Conservation (phyloP, 306 rosid species). For the Astragalus membranaceus region DNA sequence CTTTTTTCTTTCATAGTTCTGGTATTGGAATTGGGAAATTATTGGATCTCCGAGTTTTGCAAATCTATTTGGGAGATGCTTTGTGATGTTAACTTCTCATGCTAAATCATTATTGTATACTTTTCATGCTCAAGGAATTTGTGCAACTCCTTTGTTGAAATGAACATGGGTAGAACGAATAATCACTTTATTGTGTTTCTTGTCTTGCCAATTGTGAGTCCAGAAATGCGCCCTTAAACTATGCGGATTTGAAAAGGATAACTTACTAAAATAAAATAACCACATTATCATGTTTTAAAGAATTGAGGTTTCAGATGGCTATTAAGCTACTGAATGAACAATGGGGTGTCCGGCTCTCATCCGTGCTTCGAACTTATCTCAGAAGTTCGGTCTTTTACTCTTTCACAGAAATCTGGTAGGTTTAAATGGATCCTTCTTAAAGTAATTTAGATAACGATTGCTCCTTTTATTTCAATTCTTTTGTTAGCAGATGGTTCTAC, state of each 20-base stretch:
- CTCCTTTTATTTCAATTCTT: too few species aligned
- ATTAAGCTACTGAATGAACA: too few species aligned
- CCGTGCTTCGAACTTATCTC: too few species aligned
- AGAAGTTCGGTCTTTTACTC: too few species aligned
- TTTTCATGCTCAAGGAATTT: not conserved
- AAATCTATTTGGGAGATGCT: slow-evolving; percentile 16
- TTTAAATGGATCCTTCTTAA: too few species aligned
- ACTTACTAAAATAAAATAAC: too few species aligned
- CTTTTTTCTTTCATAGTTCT: not conserved
- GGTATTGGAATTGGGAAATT: slow-evolving; percentile 7
- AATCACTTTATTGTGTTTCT: not conserved
- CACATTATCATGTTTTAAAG: too few species aligned
- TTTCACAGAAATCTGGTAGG: too few species aligned
- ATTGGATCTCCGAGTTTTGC: slow-evolving; percentile 30
- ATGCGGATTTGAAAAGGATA: not conserved
- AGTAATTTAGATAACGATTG: too few species aligned
- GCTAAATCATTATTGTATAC: not conserved
- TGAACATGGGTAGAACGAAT: not conserved
- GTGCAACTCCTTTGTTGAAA: not conserved
- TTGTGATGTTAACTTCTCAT: not conserved
- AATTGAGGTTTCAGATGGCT: too few species aligned
- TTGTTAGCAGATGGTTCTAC: too few species aligned
- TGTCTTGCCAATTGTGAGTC: not conserved
- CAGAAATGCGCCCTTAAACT: not conserved
- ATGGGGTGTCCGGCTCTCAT: too few species aligned